Evolutionary conservation across 2,329 filamentous ascomycete genomes (phyloP).

Genomic region (Aspergillus glaucus): DNA sequence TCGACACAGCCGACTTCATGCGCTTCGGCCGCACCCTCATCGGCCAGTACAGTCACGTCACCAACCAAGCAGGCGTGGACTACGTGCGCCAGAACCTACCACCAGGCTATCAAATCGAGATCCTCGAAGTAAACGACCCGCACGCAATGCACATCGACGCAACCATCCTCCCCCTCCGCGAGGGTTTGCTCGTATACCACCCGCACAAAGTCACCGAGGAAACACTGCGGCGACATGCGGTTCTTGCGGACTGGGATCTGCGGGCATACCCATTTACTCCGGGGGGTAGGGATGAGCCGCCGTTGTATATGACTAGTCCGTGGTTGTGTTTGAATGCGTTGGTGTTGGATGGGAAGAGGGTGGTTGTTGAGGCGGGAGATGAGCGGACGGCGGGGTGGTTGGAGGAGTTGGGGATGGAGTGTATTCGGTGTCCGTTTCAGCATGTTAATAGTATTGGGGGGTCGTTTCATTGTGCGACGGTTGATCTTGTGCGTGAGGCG

Average conservation of each 20-base stretch:
- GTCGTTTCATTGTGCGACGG: constrained; percentile 27
- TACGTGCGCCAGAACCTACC: constrained; percentile 20
- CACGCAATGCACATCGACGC: constrained; percentile 30
- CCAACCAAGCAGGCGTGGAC: constrained; percentile 26
- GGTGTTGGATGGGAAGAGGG: constrained; percentile 17
- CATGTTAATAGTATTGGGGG: constrained; percentile 29
- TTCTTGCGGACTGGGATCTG: constrained; percentile 14
- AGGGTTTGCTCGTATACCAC: constrained; percentile 22
- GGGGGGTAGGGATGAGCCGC: constrained; percentile 10
- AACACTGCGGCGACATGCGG: constrained; percentile 15
- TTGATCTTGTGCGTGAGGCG: constrained; percentile 9
- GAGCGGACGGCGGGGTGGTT: constrained; percentile 8
- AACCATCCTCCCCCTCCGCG: constrained; percentile 23
- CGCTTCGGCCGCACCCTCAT: constrained; percentile 26
- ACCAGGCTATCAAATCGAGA: constrained; percentile 23
- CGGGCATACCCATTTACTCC: background rate
- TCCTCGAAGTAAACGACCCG: constrained; percentile 19
- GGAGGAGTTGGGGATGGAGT: constrained; percentile 10
- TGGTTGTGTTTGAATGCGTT: constrained; percentile 16
- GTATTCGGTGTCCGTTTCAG: constrained; percentile 21
- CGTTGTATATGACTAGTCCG: constrained; percentile 20
- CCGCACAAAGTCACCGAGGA: constrained; percentile 18
- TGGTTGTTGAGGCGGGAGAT: constrained; percentile 23
- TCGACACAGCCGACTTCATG: constrained; percentile 32
- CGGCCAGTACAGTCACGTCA: constrained; percentile 29